Evolutionary conservation across 1,284 basidiomycete genomes (phyloP).

Genomic region (Phlebopus sp.): DNA sequence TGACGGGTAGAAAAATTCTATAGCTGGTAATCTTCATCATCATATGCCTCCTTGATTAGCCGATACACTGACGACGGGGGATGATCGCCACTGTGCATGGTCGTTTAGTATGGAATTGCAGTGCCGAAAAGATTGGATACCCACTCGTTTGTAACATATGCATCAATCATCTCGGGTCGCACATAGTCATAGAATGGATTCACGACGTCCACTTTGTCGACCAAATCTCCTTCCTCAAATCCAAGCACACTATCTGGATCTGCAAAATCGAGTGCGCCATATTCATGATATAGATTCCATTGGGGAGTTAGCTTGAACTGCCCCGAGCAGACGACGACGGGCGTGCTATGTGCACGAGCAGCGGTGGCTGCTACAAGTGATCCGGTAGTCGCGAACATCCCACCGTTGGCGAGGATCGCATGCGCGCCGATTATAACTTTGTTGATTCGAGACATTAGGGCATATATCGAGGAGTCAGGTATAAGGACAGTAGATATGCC

Average conservation of each 20-base stretch:
- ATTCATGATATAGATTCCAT: slow-evolving; percentile 91
- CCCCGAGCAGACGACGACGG: slow-evolving; percentile 91
- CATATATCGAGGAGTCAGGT: slow-evolving; percentile 93
- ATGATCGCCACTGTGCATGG: slow-evolving; percentile 73
- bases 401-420: slow-evolving; percentile 93
- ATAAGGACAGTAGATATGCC: slow-evolving; percentile 94
- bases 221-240: slow-evolving; percentile 73
- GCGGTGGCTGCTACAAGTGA: slow-evolving; percentile 84
- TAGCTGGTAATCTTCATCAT: slow-evolving; percentile 84
- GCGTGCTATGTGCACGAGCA: slow-evolving; percentile 89
- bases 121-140: slow-evolving; percentile 33
- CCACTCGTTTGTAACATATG: slow-evolving; percentile 96
- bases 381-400: slow-evolving; percentile 87
- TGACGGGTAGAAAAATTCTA: slow-evolving; percentile 12
- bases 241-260: slow-evolving; percentile 82
- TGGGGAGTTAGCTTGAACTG: slow-evolving; percentile 95
- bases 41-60: slow-evolving; percentile 88
- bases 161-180: slow-evolving; percentile 85
- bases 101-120: slow-evolving; percentile 7
- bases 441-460: slow-evolving; percentile 95
- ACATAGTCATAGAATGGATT: slow-evolving; percentile 97
- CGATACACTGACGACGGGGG: slow-evolving; percentile 90
- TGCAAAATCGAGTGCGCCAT: slow-evolving; percentile 83
- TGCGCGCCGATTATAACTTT: slow-evolving; percentile 95
- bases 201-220: slow-evolving; percentile 84